A percentile compares a stretch with the other conserved stretches of the same genome.
Evolutionary conservation across 2,329 filamentous ascomycete species (phyloP).

Genomic region (Cladosporium sp.): DNA sequence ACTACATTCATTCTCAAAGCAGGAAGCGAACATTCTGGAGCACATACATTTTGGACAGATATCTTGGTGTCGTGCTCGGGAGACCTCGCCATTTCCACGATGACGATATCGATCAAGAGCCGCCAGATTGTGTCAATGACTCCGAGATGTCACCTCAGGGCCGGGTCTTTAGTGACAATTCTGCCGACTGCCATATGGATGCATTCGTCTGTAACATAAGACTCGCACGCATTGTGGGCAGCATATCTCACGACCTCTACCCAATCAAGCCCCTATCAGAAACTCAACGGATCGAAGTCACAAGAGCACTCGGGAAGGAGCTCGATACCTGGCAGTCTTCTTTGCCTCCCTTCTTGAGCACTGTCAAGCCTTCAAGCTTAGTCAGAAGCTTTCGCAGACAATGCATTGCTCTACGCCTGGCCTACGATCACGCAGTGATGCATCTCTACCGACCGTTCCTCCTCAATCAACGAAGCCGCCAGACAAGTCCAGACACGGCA

Average conservation of each 20-base stretch:
- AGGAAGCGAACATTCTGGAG: conserved; percentile 60
- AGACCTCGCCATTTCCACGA: conserved; percentile 59
- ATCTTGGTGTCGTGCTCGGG: conserved; percentile 60
- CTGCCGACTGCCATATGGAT: conserved; percentile 43
- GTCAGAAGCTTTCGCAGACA: conserved; percentile 42
- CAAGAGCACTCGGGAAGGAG: conserved; percentile 36
- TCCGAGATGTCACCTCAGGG: conserved; percentile 50
- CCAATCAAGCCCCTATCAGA: conserved; percentile 31
- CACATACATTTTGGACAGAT: conserved; percentile 59
- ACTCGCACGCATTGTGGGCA: conserved; percentile 31
- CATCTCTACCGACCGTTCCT: conserved; percentile 33
- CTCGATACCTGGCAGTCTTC: conserved; percentile 32
- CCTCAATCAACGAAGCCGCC: conserved; percentile 12
- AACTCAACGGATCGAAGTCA: conserved; percentile 35
- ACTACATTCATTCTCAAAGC: conserved; percentile 50
- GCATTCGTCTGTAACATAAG: conserved; percentile 45
- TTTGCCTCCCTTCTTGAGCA: conserved; percentile 43
- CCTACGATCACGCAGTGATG: conserved; percentile 34
- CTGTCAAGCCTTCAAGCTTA: conserved; percentile 40
- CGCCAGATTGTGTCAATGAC: conserved; percentile 54
- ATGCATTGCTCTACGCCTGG: conserved; percentile 29
- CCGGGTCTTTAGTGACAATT: neutral
- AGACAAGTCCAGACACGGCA: neutral
- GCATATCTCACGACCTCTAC: conserved; percentile 31
- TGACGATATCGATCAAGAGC: conserved; percentile 59